Evolutionary conservation across 2,329 filamentous ascomycete species (phyloP), one percentile per base, ranked within the genome.

Genomic region (Monilinia fructigena): DNA sequence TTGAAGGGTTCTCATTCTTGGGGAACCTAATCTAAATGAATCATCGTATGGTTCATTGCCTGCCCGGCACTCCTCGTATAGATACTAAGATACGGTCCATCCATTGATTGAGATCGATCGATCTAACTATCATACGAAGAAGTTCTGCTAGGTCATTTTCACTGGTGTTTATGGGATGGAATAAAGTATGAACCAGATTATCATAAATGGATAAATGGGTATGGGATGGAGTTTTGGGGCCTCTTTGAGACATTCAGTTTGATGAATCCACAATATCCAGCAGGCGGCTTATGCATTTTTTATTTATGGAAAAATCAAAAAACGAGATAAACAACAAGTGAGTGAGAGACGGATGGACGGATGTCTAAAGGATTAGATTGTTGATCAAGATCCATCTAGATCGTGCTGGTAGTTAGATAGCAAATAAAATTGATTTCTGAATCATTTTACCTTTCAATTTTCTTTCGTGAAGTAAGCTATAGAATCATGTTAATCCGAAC

Each of bases 51-150:
- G 4, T 58, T 45, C 38, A 58, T 58, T 58, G 38, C 55, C 55
- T 58, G 55, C 55, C 55, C 55, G 38, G 55, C 14, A 58, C 55
- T 45, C 28, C 38, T 58, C 55, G n/a, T 58, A 23, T 16, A 23
- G 31, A 26, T 38, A 38, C 2, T 14, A 16, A n/a, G 31, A 23
- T 35, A 38, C 2, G 8, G 14, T 2, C 48, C 45, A 26, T 38
- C 16, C 28, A 38, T 20, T 52, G 58, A 18, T 10, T 40, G 58
- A 20, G 45, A 61, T 61, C 38, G 58, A 38, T 61, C 4, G 12
- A 50, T 50, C 6, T 31, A 40, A 23, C 35, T 31, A 26, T 48
- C 47, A 40, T 20, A 23, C n/a, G 28, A 50, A 61, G 47, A 50
- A 16, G 45, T 61, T 35, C 50, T 50, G 28, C 31, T 26, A 45